Evolutionary conservation across 1,284 basidiomycete species (phyloP), one percentile per base, ranked within the genome.

Genomic region (Stygiomarasmius scandens): DNA sequence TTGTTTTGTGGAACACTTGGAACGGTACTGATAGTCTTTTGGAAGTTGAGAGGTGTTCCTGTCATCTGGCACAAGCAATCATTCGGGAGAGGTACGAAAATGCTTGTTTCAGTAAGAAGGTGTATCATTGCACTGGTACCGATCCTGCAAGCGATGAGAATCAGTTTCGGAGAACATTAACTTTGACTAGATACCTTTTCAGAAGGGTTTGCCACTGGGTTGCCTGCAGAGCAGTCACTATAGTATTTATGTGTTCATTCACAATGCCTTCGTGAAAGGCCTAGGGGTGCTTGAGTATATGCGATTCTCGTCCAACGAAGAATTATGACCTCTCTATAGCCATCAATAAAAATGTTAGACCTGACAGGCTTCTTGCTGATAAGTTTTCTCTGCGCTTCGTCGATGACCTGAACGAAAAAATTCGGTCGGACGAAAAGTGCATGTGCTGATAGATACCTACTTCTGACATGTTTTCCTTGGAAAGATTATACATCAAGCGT

Each of bases 11-110:
- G 50, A 29, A 54, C 56, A 2, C 52, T 54, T 0, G 45, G 56
- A 2, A 43, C 45, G 1, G 56, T 49, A 14, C 12, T 16, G 6
- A 16, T 51, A 24, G 73, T 72, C n/a, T 74, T 74, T 3, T 67
- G 66, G 14, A 78, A 77, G 16, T 85, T 74, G 10, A 95, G 66
- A 1, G 89, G 85, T 32, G 80, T 76, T 2, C 93, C 94, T 0
- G 87, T 84, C 58, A 95, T 69, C 69, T 96, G 93, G 60, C 88
- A 90, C 14, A 89, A 80, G 66, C 90, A 95, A n/a, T 82, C 84
- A 63, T 93, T 93, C 0, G 88, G 85, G 6, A 96, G 68, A 1
- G 86, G 74, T 12, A 87, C 67, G 66, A 95, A 96, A 23, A 94
- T 65, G 14, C 83, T 87, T 0, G 89, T 88, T 55, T 86, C 78